Conservation (phyloP, 768 basidiomycete genomes). For the Terana coerulea region DNA sequence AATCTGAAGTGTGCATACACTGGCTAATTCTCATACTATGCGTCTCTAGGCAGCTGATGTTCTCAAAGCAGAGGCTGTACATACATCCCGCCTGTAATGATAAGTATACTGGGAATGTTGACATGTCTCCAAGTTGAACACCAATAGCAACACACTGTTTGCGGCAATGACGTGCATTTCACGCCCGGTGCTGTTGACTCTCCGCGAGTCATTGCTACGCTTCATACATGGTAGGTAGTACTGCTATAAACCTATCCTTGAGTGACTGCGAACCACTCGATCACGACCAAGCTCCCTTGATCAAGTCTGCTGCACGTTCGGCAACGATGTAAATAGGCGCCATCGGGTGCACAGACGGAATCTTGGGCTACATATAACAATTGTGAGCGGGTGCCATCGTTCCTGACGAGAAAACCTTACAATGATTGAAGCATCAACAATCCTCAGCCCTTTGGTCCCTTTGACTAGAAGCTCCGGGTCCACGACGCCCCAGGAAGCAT, state of each 20-base stretch:
- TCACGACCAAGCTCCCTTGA: conserved; percentile 39
- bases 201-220: too few species aligned
- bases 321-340: conserved; percentile 7
- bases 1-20: neutral
- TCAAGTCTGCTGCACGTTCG: conserved; percentile 7
- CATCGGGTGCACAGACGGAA: conserved; percentile 4
- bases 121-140: too few species aligned
- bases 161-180: too few species aligned
- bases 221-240: too few species aligned
- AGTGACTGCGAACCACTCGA: too few species aligned
- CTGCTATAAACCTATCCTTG: too few species aligned
- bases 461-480: conserved; percentile 18
- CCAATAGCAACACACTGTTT: too few species aligned
- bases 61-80: neutral
- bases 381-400: neutral
- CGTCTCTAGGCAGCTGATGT: neutral
- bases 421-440: conserved; percentile 20
- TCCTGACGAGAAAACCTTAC: conserved; percentile 9
- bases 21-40: neutral
- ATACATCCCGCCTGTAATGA: too few species aligned
- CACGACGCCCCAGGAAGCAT: conserved; percentile 15
- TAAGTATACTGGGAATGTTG: too few species aligned
- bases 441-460: conserved; percentile 13
- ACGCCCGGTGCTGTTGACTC: too few species aligned
- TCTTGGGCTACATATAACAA: neutral